A percentile compares a stretch with the other conserved stretches of the same genome.
These are phyloP conservation scores for Debaryomyces castellii DNA, from an alignment of 805 yeast species.

Conservation along the genomic window DNA sequence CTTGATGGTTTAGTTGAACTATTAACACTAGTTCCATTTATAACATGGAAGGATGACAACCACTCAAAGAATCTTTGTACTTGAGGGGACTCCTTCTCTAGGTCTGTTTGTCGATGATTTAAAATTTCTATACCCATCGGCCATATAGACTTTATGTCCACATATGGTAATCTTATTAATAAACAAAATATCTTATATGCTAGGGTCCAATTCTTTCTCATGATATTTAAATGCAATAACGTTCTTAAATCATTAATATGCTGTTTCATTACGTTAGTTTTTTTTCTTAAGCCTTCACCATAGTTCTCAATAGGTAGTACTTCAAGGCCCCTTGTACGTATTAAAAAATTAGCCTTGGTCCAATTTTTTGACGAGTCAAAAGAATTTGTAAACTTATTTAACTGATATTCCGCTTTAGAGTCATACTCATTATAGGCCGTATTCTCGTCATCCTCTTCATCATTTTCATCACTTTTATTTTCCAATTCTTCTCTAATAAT, in stretches of 20 bases:
- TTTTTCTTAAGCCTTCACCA: constrained; percentile 4
- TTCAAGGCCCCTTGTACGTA: constrained; percentile 22
- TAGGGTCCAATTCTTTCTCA: constrained; percentile 50
- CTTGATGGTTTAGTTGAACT: constrained; percentile 7
- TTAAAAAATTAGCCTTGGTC: constrained; percentile 19
- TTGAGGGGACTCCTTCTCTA: constrained; percentile 10
- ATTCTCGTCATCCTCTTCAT: constrained; percentile 3
- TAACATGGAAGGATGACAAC: constrained; percentile 29
- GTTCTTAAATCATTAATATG: constrained; percentile 37
- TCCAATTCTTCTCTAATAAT: neutral
- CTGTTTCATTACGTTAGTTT: constrained; percentile 14
- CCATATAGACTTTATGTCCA: constrained; percentile 63
- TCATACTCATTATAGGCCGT: constrained; percentile 7
- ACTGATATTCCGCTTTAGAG: constrained; percentile 4
- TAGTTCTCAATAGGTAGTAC: constrained; percentile 16
- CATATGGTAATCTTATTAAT: constrained; percentile 45
- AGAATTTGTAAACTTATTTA: constrained; percentile 12
- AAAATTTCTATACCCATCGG: constrained; percentile 61
- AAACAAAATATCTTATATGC: constrained; percentile 55
- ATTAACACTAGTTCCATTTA: constrained; percentile 7
- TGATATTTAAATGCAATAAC: constrained; percentile 49
- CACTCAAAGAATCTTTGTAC: constrained; percentile 29
- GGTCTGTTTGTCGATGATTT: constrained; percentile 9
- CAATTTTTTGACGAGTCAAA: constrained; percentile 19
- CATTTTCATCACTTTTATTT: neutral